Conservation (phyloP, 192 early-diverging fungal species). For the Umbelopsis sp. region DNA sequence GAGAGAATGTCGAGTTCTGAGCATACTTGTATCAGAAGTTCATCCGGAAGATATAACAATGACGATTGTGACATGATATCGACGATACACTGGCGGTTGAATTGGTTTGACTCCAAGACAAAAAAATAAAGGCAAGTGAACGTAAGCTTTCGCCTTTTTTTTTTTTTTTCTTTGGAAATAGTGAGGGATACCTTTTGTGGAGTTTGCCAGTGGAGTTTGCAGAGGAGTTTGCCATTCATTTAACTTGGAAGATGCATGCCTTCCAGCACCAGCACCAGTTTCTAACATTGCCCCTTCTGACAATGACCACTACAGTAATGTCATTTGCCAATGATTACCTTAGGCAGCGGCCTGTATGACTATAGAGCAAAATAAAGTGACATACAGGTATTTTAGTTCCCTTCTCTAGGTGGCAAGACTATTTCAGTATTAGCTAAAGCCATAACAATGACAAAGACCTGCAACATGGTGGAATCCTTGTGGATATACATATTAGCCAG, state of each 20-base stretch:
- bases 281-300: too few relatives aligned
- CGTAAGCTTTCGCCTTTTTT: too few relatives aligned
- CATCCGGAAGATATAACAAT: conserved; percentile 33
- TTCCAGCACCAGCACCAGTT: too few relatives aligned
- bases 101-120: not conserved
- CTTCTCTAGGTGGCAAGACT: not conserved
- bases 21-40: conserved; percentile 42
- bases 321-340: not conserved
- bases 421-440: conserved; percentile 11
- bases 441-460: conserved; percentile 12
- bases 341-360: too few relatives aligned
- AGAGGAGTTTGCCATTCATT: too few relatives aligned
- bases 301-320: not conserved
- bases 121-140: not conserved
- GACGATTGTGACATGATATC: not conserved
- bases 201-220: too few relatives aligned
- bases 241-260: too few relatives aligned
- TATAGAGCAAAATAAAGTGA: not conserved
- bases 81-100: not conserved
- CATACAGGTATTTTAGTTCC: not conserved
- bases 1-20: conserved; percentile 47
- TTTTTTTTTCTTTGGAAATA: too few relatives aligned
- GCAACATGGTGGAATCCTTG: not conserved
- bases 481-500: not conserved
- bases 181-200: too few relatives aligned